Percentiles rank a stretch among this genome's conserved stretches.
Conservation (phyloP, 805 yeast genomes). For the Ogataea haglerorum region DNA sequence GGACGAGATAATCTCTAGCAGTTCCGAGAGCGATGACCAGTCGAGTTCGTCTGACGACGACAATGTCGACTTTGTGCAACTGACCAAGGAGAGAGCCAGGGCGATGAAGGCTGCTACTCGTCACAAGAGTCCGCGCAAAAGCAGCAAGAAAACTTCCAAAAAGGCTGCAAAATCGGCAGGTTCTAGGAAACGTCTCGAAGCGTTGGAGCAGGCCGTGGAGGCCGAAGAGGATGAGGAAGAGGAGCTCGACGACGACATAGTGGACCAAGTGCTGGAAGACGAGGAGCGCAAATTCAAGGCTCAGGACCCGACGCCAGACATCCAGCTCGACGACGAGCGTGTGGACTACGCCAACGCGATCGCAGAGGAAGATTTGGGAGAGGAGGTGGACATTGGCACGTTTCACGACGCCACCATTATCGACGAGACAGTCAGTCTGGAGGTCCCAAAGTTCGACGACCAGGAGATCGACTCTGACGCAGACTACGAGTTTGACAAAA, state of each 20-base stretch:
- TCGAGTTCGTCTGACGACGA: conserved; percentile 52
- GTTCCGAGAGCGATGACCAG: conserved; percentile 37
- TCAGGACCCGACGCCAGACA: conserved; percentile 26
- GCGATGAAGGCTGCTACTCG: conserved; percentile 46
- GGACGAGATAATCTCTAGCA: conserved; percentile 31
- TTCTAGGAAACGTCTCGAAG: background rate
- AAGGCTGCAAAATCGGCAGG: conserved; percentile 5
- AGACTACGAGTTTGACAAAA: conserved; percentile 57
- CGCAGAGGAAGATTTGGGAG: conserved; percentile 61
- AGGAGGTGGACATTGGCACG: conserved; percentile 37
- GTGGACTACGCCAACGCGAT: conserved; percentile 30
- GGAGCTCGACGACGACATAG: conserved; percentile 39
- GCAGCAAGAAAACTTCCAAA: conserved; percentile 11
- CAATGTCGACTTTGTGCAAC: conserved; percentile 66
- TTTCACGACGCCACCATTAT: conserved; percentile 26
- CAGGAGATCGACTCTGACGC: conserved; percentile 50
- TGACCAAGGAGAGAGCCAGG: conserved; percentile 63
- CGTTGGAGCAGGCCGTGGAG: conserved; percentile 4
- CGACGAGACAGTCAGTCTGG: conserved; percentile 33
- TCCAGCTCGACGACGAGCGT: conserved; percentile 35
- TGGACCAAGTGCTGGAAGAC: conserved; percentile 40
- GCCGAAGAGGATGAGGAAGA: conserved; percentile 29
- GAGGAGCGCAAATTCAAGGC: conserved; percentile 37
- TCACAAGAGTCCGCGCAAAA: conserved; percentile 24
- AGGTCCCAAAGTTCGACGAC: conserved; percentile 51